Base-by-base conservation (phyloP, 768 basidiomycete species). In the Tricholoma flavovirens region DNA sequence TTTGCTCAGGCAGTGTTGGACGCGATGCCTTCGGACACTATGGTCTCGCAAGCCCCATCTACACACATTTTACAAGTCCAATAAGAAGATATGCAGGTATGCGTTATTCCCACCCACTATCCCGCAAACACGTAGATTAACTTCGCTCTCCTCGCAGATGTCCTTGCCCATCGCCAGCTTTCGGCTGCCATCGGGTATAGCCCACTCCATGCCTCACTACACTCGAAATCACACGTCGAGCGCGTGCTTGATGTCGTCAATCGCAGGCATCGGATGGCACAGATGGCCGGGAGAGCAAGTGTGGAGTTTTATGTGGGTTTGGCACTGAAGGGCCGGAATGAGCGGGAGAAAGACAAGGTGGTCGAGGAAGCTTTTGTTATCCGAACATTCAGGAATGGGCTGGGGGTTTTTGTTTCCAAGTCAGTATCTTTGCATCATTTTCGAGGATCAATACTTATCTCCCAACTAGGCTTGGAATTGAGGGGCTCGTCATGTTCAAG, bases 11-110 rank as follows among this genome's bases (percentile, higher is more conserved):
- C 8, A 94, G 93, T 62, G 93, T 98, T 2, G 83, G 87, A 0
- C 83, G 87, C 49, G 94, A 97, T 60, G 87, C 93, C 0, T 99
- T 98, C 67, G 88, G 90, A 2, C 97, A 98, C 70, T 99, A 99
- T 68, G 97, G 97, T 38, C 81, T 99, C n/a, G 97, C 97, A 0
- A 94, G 84, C 67, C 82, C 90, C 0, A 99, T 99, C 55, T 99
- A 98, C 68, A 99, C 97, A 0, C 97, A 98, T 69, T 98, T 98
- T 67, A 98, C 96, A 38, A 96, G 93, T 67, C 97, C 97, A 1
- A 99, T 99, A 62, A 80, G 97, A 55, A 83, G 97, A 55, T 99
- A 97, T 68, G 95, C 96, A 17, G 94, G 90, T 89, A 62, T 59
- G 79, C 66, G 22, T 5, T 49, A 15, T 50, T 6, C 5, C 33